Evolutionary conservation across 1,284 basidiomycete species (phyloP), one percentile per base, ranked within the genome.

Genomic region (Marasmius sp.): DNA sequence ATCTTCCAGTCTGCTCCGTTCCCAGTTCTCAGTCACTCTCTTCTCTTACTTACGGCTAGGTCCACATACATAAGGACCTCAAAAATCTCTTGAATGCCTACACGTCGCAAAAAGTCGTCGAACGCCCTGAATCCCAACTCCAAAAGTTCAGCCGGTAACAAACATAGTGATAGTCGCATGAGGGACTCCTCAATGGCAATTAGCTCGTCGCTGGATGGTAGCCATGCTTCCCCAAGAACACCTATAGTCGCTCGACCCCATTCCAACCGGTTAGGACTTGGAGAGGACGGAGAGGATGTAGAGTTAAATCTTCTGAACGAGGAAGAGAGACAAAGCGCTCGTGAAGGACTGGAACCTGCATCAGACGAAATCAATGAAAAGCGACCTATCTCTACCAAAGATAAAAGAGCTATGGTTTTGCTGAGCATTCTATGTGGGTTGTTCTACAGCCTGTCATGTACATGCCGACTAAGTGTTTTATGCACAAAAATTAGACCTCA

Each of bases 391-490:
- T 87, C 90, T 39, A 67, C 77, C 38, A 88, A 86, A 72, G 95
- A 98, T 77, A 92, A 91, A 78, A 83, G 86, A 67, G 94, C 92
- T 39, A 94, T 99, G 83, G 85, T 85, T 8, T 77, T 99, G 61
- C 81, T 99, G 48, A 91, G 95, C 73, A 79, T 96, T 65, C 82
- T 99, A 58, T 99, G 95, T 97, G 70, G 79, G 94, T 81, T 18
- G 50, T 58, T 61, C 33, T 43, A 59, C 59, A 10, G 61, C 20
- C 62, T 56, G 34, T 58, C 61, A 45, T 61, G 22, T 57, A 20
- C 62, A 48, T 27, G 64, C 64, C 72, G 56, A 72, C 62, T 37
- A 20, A 20, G 43, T 11, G 16, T 10, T 22, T n/a, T 8, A 39
- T 50, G 45, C 20, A 12, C 27, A 45, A 16, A 33, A 27, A 39